Percentiles rank a stretch among this genome's conserved stretches.
Evolutionary conservation across 768 basidiomycete species (phyloP).

Genomic region (Trametes meyenii): DNA sequence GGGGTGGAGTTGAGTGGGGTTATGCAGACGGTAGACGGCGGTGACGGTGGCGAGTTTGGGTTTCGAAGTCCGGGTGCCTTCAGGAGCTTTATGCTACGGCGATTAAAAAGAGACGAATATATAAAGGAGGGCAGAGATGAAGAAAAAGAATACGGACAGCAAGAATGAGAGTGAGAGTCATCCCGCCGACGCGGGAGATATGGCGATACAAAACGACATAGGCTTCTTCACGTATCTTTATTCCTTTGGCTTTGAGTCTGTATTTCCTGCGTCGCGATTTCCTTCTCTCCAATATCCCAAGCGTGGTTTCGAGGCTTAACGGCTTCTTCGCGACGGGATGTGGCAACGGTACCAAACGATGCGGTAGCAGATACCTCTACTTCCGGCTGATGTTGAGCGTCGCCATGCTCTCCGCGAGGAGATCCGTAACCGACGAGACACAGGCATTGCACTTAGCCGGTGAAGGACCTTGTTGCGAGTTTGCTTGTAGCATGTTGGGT

Average conservation of each 20-base stretch:
- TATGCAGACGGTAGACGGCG: background rate
- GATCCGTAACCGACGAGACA: slow-evolving; percentile 35
- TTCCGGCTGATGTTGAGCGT: slow-evolving; percentile 63
- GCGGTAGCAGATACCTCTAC: background rate
- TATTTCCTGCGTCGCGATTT: background rate
- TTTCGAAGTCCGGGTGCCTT: background rate
- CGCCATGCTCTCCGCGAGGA: slow-evolving; percentile 71
- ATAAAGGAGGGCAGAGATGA: background rate
- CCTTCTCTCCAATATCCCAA: background rate
- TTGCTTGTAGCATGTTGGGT: background rate
- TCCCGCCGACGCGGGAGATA: background rate
- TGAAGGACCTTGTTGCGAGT: slow-evolving; percentile 11
- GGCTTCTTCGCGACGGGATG: no score
- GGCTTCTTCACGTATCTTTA: background rate
- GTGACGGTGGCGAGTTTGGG: background rate
- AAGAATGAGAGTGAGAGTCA: slow-evolving; percentile 14
- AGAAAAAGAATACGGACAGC: background rate
- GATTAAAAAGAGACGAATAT: slow-evolving; percentile 5
- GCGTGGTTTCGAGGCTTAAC: background rate
- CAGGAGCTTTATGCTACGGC: slow-evolving; percentile 8
- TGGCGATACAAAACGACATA: background rate
- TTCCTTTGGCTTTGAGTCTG: background rate
- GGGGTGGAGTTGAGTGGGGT: background rate
- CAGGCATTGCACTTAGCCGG: slow-evolving; percentile 4
- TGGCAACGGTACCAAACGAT: no score